phyloP scores from a whole-genome alignment of 139 green algal genomes.

The Volvox africanus region DNA sequence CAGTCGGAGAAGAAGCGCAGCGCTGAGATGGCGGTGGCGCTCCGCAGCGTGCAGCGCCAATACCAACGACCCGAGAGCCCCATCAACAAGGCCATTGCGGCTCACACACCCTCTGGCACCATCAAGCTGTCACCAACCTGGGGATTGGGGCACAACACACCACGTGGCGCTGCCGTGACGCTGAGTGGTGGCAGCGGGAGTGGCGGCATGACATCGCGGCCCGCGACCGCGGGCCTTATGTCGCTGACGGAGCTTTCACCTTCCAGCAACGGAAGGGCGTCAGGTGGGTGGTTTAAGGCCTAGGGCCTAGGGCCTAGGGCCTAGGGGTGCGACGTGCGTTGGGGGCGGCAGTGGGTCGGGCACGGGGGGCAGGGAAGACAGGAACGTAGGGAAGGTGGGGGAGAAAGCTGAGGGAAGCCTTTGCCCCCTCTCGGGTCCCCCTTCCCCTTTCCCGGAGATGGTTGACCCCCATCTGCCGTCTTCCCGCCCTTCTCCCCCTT shows the following conservation, averaged over 20 bases:
- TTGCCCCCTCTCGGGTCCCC: no score
- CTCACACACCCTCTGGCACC: conserved; percentile 29
- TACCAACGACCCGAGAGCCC: conserved; percentile 31
- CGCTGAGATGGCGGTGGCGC: conserved; percentile 54
- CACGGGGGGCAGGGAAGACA: no score
- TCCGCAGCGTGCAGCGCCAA: conserved; percentile 53
- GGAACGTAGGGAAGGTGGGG: background rate
- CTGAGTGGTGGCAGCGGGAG: background rate
- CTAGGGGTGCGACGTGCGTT: no score
- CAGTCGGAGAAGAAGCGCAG: conserved; percentile 57
- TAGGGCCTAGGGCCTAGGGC: no score
- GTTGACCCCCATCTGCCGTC: background rate
- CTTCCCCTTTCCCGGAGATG: no score
- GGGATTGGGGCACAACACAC: conserved; percentile 7
- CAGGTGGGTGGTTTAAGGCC: background rate
- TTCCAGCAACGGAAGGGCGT: conserved; percentile 1
- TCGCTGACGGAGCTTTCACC: background rate
- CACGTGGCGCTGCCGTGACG: background rate
- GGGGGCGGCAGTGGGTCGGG: no score
- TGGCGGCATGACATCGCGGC: background rate
- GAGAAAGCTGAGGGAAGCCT: background rate
- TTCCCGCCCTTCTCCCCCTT: background rate
- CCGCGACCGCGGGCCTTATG: conserved; percentile 22
- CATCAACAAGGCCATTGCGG: conserved; percentile 39
- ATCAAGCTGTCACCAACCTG: conserved; percentile 26